Evolutionary conservation across 176 grass and related monocot genomes (phyloP).

Genomic region (sorghum (Sorghum bicolor)): DNA sequence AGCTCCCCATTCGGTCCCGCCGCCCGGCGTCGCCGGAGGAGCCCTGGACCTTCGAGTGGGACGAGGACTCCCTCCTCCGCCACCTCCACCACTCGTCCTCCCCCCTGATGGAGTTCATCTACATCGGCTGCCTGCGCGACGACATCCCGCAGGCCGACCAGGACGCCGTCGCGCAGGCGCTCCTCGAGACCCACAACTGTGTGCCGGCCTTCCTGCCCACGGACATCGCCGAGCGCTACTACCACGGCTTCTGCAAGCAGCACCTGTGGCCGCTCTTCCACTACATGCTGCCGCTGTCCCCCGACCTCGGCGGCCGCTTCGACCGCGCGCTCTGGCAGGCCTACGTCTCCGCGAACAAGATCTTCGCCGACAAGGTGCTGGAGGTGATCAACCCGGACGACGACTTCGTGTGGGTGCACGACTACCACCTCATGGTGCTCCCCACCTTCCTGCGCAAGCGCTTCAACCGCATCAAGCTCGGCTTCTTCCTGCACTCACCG

Average conservation of each 20-base stretch:
- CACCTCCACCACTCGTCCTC: conserved; percentile 65
- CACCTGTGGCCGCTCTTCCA: conserved; percentile 98
- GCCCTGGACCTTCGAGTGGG: conserved; percentile 80
- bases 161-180: conserved; percentile 74
- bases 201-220: conserved; percentile 71
- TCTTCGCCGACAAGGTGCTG: conserved; percentile 88
- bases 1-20: conserved; percentile 67
- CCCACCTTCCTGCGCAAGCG: conserved; percentile 90
- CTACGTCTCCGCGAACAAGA: conserved; percentile 94
- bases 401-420: conserved; percentile 96
- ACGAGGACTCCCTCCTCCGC: conserved; percentile 83
- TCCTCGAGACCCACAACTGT: conserved; percentile 81
- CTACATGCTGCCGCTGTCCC: conserved; percentile 94
- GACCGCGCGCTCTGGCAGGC: conserved; percentile 86
- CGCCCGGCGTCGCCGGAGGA: conserved; percentile 32
- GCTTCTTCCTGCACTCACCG: conserved; percentile 88
- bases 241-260: conserved; percentile 99
- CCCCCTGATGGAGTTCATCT: conserved; percentile 73
- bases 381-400: conserved; percentile 97
- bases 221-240: conserved; percentile 67
- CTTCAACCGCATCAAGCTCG: conserved; percentile 88
- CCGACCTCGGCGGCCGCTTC: conserved; percentile 85
- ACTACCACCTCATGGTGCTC: conserved; percentile 97
- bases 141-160: conserved; percentile 63
- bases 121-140: conserved; percentile 88